Evolutionary conservation across 176 grass and related monocot species (phyloP).

Genomic region (Aegilops sharonensis): DNA sequence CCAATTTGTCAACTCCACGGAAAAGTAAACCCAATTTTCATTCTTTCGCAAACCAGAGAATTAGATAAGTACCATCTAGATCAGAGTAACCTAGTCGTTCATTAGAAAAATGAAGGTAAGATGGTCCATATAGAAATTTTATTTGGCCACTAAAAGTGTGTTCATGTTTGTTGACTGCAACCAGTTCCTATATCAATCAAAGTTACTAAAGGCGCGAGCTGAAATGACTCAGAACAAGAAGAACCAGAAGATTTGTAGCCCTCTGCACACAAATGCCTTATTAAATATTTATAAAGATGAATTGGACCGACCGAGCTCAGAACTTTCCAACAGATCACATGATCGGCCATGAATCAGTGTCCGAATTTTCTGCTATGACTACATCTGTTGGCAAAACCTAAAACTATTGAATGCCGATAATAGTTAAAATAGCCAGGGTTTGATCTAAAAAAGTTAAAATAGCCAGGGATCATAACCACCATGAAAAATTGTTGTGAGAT

Average conservation of each 20-base stretch:
- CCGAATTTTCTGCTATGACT: slow-evolving; percentile 3
- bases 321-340: not conserved
- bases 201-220: not conserved
- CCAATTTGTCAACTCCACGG: not conserved
- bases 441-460: not conserved
- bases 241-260: not conserved
- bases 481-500: not conserved
- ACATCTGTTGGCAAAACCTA: not conserved
- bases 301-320: not conserved
- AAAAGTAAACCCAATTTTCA: not conserved
- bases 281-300: not conserved
- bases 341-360: not conserved
- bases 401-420: not conserved
- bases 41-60: not conserved
- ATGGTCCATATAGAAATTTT: slow-evolving; percentile 10
- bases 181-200: not conserved
- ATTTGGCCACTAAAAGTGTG: not conserved
- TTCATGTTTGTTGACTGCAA: not conserved
- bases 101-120: not conserved
- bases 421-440: not conserved
- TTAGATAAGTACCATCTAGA: not conserved
- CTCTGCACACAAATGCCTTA: not conserved
- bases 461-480: not conserved
- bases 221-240: not conserved
- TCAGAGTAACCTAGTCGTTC: not conserved